These are phyloP conservation scores for Lumnitzera littorea DNA, from an alignment of 345 rosid genomes.

Conservation along the genomic window DNA sequence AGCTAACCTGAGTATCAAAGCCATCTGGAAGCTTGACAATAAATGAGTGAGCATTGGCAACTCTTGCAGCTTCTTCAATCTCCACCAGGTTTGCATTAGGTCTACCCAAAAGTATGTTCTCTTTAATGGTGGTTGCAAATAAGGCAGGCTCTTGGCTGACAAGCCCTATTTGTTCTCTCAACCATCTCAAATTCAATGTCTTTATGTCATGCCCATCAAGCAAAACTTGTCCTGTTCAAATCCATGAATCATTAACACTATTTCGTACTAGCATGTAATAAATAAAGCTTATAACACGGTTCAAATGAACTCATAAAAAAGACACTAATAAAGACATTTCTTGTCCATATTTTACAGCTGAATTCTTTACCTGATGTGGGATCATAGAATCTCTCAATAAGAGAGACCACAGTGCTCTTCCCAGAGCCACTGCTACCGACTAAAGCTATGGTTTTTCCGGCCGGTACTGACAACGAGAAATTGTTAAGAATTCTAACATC, in stretches of 20 bases:
- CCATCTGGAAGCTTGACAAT: constrained; percentile 87
- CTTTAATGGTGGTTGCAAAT: constrained; percentile 90
- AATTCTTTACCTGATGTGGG: constrained; percentile 61
- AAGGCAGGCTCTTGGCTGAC: constrained; percentile 98
- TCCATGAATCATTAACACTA: not conserved
- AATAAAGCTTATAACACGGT: constrained; percentile 1
- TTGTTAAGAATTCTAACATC: constrained; percentile 68
- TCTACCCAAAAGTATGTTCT: constrained; percentile 86
- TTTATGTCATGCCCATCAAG: constrained; percentile 85
- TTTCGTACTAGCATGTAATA: not conserved
- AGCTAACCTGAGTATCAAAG: constrained; percentile 78
- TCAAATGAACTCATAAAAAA: constrained; percentile 7
- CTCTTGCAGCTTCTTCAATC: constrained; percentile 93
- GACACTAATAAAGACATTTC: constrained; percentile 22
- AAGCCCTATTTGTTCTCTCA: constrained; percentile 93
- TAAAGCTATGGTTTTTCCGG: constrained; percentile 93
- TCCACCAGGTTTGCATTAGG: constrained; percentile 73
- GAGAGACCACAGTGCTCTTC: constrained; percentile 91
- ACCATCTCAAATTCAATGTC: constrained; percentile 75
- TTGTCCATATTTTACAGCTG: not conserved
- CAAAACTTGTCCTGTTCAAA: constrained; percentile 66
- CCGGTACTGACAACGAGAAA: constrained; percentile 75
- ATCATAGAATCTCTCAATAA: constrained; percentile 92
- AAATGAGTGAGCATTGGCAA: constrained; percentile 95
- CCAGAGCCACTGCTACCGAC: constrained; percentile 99